Evolutionary conservation across 768 basidiomycete genomes (phyloP), one percentile per base, ranked within the genome.

Genomic region (Tulasnella sp.): DNA sequence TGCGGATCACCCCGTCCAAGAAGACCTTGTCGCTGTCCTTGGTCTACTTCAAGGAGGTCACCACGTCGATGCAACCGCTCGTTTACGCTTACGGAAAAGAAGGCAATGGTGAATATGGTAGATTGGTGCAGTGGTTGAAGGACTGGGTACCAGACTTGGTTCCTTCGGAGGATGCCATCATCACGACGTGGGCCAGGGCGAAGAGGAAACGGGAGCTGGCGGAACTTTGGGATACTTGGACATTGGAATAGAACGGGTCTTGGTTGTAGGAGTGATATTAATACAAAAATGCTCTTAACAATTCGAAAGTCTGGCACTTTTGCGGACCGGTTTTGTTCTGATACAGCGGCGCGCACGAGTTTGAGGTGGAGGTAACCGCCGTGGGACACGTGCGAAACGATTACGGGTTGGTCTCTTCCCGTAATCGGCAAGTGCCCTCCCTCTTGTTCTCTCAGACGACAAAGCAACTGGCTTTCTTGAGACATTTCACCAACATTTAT

Each of bases 21-120:
- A 83, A 85, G 55, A 91, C 91, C 20, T 83, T 95, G 16, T 87
- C 90, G 1, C 82, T 90, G 0, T 89, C 90, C 29, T 82, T 95
- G 73, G 89, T 90, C 69, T 88, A 92, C 79, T 94, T 93, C 89
- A 87, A 87, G 7, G 93, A 95, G 82, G 89, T 92, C 40, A 88
- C 89, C 79, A 83, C 89, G 75, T 87, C 89, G 67, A 88, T 89
- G 16, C 29, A 48, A 20, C 90, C 91, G 70, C 81, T 91, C 79
- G 83, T 92, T 23, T 90, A 91, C 81, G 51, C 57, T n/a, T 37
- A 77, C 23, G 74, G 72, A 82, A 84, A 81, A 73, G 84, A 81
- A 80, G 83, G 83, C 71, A 84, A 84, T 48, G 55, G 75, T 18
- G 40, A 39, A 80, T 90, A 89, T 83, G 79, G 79, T 67, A 84